Evolutionary conservation across 257 asterid species (phyloP).

Genomic region (Anisodus acutangulus): DNA sequence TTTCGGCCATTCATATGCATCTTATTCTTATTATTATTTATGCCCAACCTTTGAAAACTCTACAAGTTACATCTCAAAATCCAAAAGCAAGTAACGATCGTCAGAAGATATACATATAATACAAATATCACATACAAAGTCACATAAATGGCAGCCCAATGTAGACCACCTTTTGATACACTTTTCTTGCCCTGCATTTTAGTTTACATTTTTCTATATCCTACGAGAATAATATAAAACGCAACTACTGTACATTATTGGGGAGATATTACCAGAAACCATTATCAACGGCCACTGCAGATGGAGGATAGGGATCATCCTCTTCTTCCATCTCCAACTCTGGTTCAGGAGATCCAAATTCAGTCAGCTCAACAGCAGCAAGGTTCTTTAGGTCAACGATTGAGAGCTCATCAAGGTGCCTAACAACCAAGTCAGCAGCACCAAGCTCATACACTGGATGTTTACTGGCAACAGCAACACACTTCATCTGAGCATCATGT

Average conservation of each 20-base stretch:
- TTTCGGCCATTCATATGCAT: background rate
- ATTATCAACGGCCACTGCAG: slow-evolving; percentile 65
- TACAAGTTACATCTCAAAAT: slow-evolving; percentile 27
- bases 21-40: background rate
- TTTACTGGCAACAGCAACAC: slow-evolving; percentile 91
- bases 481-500: slow-evolving; percentile 92
- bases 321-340: slow-evolving; percentile 89
- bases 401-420: slow-evolving; percentile 80
- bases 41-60: background rate
- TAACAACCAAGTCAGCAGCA: slow-evolving; percentile 86
- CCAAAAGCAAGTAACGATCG: slow-evolving; percentile 11
- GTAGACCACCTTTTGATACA: slow-evolving; percentile 29
- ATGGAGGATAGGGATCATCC: slow-evolving; percentile 45
- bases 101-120: slow-evolving; percentile 26
- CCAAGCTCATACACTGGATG: slow-evolving; percentile 87
- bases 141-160: slow-evolving; percentile 31
- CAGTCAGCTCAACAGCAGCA: slow-evolving; percentile 74
- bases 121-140: slow-evolving; percentile 33
- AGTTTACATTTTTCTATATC: slow-evolving; percentile 33
- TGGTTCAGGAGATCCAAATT: slow-evolving; percentile 63
- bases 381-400: slow-evolving; percentile 87
- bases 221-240: slow-evolving; percentile 38
- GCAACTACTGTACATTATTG: slow-evolving; percentile 51
- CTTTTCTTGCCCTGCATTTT: slow-evolving; percentile 26
- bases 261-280: slow-evolving; percentile 61